phyloP scores from a whole-genome alignment of 2,329 filamentous ascomycete genomes.

The Xylariomycetidae sp. region DNA sequence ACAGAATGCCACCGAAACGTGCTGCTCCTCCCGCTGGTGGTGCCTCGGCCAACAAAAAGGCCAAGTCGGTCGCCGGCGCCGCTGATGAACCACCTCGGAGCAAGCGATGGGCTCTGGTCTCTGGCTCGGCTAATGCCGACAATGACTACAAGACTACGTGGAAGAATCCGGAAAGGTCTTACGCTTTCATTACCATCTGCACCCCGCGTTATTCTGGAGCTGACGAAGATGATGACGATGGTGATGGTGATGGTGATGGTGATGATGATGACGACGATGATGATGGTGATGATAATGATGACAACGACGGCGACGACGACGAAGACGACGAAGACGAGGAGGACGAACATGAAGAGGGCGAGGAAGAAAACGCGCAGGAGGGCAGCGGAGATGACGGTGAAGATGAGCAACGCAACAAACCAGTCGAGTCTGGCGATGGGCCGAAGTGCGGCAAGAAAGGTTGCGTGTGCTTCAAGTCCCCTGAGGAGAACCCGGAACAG shows the following conservation, averaged over 20 bases:
- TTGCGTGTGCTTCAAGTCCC: slow-evolving; percentile 29
- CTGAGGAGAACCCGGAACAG: slow-evolving; percentile 26
- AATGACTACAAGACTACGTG: slow-evolving; percentile 19
- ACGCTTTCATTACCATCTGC: slow-evolving; percentile 26
- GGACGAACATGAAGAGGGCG: not conserved
- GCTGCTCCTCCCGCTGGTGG: slow-evolving; percentile 8
- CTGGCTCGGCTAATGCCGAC: slow-evolving; percentile 31
- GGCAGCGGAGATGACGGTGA: slow-evolving; percentile 2
- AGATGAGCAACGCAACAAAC: too few relatives aligned
- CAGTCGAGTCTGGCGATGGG: too few relatives aligned
- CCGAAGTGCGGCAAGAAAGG: slow-evolving; percentile 17
- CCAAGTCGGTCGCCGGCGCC: slow-evolving; percentile 8
- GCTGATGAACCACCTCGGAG: slow-evolving; percentile 13
- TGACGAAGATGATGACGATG: slow-evolving; percentile 8
- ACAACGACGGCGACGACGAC: slow-evolving; percentile 3
- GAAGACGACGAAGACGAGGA: too few relatives aligned
- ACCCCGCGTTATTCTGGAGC: slow-evolving; percentile 3
- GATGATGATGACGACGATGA: slow-evolving; percentile 5
- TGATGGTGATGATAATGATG: slow-evolving; percentile 7
- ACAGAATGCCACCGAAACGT: slow-evolving; percentile 22
- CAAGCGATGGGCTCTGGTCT: slow-evolving; percentile 28
- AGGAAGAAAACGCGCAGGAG: not conserved
- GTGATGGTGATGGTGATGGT: slow-evolving; percentile 1
- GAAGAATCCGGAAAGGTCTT: slow-evolving; percentile 21
- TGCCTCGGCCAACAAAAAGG: slow-evolving; percentile 13